These are phyloP conservation scores for Wickerhamiella qilinensis DNA, from an alignment of 805 yeast genomes.

Conservation along the genomic window DNA sequence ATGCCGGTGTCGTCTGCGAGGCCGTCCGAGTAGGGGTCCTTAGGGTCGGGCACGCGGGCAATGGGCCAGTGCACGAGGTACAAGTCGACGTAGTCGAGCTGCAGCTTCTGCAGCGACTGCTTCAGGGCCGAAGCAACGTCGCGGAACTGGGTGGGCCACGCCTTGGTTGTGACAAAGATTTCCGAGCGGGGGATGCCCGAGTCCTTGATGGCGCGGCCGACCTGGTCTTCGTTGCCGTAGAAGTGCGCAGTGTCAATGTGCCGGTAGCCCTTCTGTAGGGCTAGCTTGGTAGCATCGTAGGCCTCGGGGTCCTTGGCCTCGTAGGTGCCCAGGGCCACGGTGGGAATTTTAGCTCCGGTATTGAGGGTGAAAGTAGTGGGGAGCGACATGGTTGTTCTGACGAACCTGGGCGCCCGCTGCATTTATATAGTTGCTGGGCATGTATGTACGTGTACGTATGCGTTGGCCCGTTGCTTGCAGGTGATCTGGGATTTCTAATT, in stretches of 20 bases:
- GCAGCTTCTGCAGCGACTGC: conserved; percentile 33
- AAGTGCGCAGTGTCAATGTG: conserved; percentile 64
- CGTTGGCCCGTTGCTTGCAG: too few relatives aligned
- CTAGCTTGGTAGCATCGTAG: conserved; percentile 38
- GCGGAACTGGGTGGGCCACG: conserved; percentile 29
- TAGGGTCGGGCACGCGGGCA: conserved; percentile 19
- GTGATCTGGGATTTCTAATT: not conserved
- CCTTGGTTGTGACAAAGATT: conserved; percentile 46
- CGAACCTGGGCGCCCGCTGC: not conserved
- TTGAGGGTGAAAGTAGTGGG: conserved; percentile 28
- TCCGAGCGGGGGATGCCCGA: conserved; percentile 31
- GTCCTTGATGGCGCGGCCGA: conserved; percentile 37
- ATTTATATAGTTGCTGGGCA: not conserved
- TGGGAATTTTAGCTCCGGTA: conserved; percentile 47
- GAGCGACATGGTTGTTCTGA: not conserved
- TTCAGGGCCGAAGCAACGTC: conserved; percentile 34
- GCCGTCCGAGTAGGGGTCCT: conserved; percentile 27
- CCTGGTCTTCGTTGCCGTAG: conserved; percentile 51
- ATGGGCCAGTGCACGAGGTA: conserved; percentile 48
- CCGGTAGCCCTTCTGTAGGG: conserved; percentile 48
- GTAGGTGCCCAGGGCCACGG: conserved; percentile 55
- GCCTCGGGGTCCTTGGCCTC: conserved; percentile 32
- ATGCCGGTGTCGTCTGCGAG: conserved; percentile 22
- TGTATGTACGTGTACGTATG: too few relatives aligned
- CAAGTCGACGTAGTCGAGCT: conserved; percentile 46